Percentiles rank a stretch among this genome's conserved stretches.
These are phyloP conservation scores for Talaromyces sp. DNA, from an alignment of 2,329 filamentous ascomycete species.

Conservation along the genomic window DNA sequence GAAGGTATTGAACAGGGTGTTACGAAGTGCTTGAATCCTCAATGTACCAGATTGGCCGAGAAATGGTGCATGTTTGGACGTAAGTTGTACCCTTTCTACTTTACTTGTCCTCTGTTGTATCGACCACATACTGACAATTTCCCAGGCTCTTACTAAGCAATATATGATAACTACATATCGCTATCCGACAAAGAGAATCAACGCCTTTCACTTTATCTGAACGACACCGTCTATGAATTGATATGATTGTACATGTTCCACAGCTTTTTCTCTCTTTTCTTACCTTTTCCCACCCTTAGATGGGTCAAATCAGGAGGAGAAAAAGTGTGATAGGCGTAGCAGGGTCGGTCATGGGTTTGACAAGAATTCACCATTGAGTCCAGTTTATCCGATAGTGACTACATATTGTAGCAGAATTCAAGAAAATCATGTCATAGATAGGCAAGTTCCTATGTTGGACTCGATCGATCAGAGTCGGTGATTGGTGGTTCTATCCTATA, in stretches of 20 bases:
- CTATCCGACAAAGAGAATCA: background rate
- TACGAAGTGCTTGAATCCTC: constrained; percentile 89
- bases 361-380: background rate
- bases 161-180: background rate
- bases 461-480: background rate
- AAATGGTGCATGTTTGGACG: constrained; percentile 91
- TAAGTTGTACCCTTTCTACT: constrained; percentile 34
- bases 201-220: background rate
- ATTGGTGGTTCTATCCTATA: background rate
- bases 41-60: constrained; percentile 72
- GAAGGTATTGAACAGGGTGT: constrained; percentile 71
- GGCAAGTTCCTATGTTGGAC: background rate
- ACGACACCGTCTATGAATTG: background rate
- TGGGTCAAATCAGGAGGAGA: background rate
- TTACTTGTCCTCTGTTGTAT: background rate
- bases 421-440: background rate
- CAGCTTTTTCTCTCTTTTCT: background rate
- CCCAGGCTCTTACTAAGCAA: constrained; percentile 24
- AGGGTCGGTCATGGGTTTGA: background rate
- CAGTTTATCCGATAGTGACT: background rate
- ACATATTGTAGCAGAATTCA: background rate
- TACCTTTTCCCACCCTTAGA: background rate
- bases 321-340: background rate
- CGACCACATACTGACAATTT: background rate
- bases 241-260: background rate